A percentile compares a stretch with the other conserved stretches of the same genome.
Conservation (phyloP, 164 flowering plant genomes). For the Annona squamosa region DNA sequence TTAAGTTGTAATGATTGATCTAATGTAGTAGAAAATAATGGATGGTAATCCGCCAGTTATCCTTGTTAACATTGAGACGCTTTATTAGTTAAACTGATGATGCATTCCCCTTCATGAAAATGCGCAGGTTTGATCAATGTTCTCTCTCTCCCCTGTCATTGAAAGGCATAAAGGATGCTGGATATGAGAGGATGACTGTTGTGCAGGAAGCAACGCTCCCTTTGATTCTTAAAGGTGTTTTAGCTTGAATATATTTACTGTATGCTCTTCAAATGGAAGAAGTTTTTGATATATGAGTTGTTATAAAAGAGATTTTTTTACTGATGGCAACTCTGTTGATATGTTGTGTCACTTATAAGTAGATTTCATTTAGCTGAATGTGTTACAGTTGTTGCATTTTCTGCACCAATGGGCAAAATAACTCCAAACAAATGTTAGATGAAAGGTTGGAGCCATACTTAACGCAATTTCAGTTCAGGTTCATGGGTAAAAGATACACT, state of each 20-base stretch:
- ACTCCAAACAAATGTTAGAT: neutral
- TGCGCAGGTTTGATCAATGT: slow-evolving; percentile 81
- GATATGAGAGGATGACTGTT: slow-evolving; percentile 89
- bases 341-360: no score
- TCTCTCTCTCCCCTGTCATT: slow-evolving; percentile 67
- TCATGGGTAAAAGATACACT: neutral
- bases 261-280: no score
- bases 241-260: neutral
- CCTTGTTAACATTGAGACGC: neutral
- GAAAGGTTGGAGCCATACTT: neutral
- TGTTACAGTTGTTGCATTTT: neutral
- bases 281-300: no score
- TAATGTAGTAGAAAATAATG: no score
- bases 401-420: neutral
- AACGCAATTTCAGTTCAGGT: neutral
- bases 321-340: no score
- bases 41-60: no score
- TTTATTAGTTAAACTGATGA: neutral
- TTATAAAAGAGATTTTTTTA: no score
- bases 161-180: slow-evolving; percentile 85
- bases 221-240: slow-evolving; percentile 74
- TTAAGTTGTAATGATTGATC: no score
- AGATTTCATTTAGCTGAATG: neutral
- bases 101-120: neutral
- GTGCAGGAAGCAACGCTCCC: slow-evolving; percentile 98